Evolutionary conservation across 169 alveolate genomes (phyloP).

Genomic region (Besnoitia besnoiti): DNA sequence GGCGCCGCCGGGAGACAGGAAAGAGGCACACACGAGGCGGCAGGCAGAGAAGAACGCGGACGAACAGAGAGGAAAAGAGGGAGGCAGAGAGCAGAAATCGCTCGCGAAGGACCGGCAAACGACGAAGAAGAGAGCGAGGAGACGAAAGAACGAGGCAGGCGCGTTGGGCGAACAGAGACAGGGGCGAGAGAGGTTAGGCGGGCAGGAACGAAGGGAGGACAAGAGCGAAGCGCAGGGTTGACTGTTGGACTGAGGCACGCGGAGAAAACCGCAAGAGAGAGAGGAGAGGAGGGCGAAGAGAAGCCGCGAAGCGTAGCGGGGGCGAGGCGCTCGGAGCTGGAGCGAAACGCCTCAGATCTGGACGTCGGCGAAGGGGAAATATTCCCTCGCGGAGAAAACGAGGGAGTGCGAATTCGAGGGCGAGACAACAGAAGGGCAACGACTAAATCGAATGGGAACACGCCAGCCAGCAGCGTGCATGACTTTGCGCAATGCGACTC

Average conservation of each 20-base stretch:
- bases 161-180: neutral
- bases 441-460: too few relatives aligned
- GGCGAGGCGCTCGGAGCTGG: too few relatives aligned
- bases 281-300: slow-evolving; percentile 15
- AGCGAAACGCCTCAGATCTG: too few relatives aligned
- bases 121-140: neutral
- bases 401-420: too few relatives aligned
- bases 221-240: too few relatives aligned
- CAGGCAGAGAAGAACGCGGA: neutral
- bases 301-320: neutral
- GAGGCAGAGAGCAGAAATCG: too few relatives aligned
- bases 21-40: neutral
- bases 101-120: neutral
- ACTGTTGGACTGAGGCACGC: too few relatives aligned
- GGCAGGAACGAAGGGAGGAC: neutral
- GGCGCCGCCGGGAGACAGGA: neutral
- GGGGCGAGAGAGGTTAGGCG: neutral
- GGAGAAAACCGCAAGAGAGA: neutral
- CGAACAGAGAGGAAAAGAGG: neutral
- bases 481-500: too few relatives aligned
- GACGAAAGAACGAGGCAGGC: neutral
- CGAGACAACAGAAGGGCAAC: too few relatives aligned
- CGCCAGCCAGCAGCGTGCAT: too few relatives aligned
- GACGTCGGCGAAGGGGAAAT: too few relatives aligned
- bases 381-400: too few relatives aligned